A percentile compares a stretch with the other conserved stretches of the same genome.
phyloP scores from a whole-genome alignment of 495 filamentous ascomycete species.

The Penicillium robsamsonii region DNA sequence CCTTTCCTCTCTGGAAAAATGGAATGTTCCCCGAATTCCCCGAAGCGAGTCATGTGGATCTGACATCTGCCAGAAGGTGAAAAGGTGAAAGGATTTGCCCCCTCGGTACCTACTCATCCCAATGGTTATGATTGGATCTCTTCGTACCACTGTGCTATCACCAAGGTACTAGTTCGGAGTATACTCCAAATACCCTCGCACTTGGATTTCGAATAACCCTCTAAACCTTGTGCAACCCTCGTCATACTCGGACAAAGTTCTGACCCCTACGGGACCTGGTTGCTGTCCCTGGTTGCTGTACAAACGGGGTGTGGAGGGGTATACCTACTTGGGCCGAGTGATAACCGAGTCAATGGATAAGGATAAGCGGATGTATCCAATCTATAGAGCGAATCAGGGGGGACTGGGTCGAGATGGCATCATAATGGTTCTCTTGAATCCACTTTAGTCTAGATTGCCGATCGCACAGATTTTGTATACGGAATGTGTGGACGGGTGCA shows the following conservation, averaged over 20 bases:
- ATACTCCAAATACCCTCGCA: background rate
- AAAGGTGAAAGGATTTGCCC: background rate
- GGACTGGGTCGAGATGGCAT: constrained; percentile 15
- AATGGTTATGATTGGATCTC: background rate
- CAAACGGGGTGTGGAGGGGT: constrained; percentile 13
- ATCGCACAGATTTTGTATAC: constrained; percentile 8
- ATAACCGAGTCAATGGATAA: background rate
- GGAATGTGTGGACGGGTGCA: background rate
- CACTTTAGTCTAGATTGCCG: constrained; percentile 27
- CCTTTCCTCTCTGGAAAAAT: background rate
- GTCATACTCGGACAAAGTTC: constrained; percentile 16
- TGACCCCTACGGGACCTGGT: constrained; percentile 2
- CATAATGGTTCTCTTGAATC: constrained; percentile 18
- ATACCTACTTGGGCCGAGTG: background rate
- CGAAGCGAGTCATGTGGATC: constrained; percentile 27
- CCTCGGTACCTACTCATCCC: background rate
- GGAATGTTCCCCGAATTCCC: constrained; percentile 19
- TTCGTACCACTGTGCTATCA: background rate
- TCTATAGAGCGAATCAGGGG: background rate
- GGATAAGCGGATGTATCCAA: constrained; percentile 3
- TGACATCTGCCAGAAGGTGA: constrained; percentile 20
- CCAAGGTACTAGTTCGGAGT: constrained; percentile 9
- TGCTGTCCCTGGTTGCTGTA: constrained; percentile 3
- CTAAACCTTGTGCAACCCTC: constrained; percentile 1
- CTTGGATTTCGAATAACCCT: background rate